These are phyloP conservation scores for Naganishia sp. DNA, from an alignment of 1,284 basidiomycete genomes.

Conservation along the genomic window DNA sequence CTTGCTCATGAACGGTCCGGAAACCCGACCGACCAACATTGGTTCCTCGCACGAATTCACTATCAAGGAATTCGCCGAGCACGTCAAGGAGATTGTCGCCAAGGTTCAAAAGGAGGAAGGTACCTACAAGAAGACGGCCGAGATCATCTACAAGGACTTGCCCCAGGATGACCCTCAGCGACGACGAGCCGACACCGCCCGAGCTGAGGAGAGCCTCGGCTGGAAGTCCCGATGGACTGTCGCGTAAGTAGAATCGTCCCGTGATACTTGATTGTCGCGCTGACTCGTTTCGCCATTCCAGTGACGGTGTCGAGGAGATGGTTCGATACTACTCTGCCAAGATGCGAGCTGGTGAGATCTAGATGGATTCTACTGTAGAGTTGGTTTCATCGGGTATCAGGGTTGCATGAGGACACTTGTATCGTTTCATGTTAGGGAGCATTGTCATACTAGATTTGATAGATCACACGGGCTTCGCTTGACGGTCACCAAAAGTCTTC, in stretches of 20 bases:
- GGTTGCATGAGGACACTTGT: conserved; percentile 1
- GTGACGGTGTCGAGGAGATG: conserved; percentile 36
- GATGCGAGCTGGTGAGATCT: conserved; percentile 36
- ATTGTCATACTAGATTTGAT: conserved; percentile 28
- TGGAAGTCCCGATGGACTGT: conserved; percentile 85
- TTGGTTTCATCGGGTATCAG: neutral
- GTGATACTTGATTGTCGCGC: conserved; percentile 26
- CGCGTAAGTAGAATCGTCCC: conserved; percentile 30
- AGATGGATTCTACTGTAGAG: conserved; percentile 5
- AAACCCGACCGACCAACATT: conserved; percentile 91
- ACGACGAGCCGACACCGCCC: conserved; percentile 85
- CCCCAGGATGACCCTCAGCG: conserved; percentile 93
- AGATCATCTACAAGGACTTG: conserved; percentile 80
- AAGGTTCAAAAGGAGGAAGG: conserved; percentile 84
- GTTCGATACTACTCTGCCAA: conserved; percentile 36
- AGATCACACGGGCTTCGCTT: conserved; percentile 11
- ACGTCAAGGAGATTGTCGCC: conserved; percentile 83
- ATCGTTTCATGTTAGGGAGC: conserved; percentile 11
- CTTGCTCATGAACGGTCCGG: conserved; percentile 86
- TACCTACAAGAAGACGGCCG: conserved; percentile 60
- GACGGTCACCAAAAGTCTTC: neutral
- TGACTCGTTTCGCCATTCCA: neutral
- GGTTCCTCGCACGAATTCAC: conserved; percentile 93
- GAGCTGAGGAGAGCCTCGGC: conserved; percentile 77
- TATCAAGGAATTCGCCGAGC: conserved; percentile 82